A percentile compares a stretch with the other conserved stretches of the same genome.
phyloP scores from a whole-genome alignment of 306 rosid genomes.

The Begonia peltatifolia region DNA sequence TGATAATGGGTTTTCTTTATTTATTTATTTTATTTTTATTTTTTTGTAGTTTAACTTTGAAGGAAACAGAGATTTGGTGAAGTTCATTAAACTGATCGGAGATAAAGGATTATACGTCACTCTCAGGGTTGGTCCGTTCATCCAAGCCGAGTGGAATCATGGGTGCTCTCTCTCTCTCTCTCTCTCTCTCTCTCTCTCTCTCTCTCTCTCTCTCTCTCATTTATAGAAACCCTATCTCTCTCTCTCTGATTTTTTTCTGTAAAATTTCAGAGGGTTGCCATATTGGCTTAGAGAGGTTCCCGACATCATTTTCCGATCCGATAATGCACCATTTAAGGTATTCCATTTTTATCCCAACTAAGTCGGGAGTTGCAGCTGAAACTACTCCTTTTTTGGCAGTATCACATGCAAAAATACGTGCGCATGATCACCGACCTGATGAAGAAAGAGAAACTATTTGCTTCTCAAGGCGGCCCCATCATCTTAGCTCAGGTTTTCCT shows the following conservation, averaged over 20 bases:
- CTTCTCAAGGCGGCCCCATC: slow-evolving; percentile 87
- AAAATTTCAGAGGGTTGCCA: slow-evolving; percentile 67
- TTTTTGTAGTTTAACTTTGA: slow-evolving; percentile 34
- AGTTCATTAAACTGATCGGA: slow-evolving; percentile 39
- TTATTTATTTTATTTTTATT: slow-evolving; percentile 1
- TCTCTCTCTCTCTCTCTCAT: neutral
- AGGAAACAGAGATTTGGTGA: slow-evolving; percentile 58
- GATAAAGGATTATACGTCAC: slow-evolving; percentile 44
- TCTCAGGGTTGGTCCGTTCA: slow-evolving; percentile 80
- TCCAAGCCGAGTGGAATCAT: slow-evolving; percentile 97
- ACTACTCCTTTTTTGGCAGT: slow-evolving; percentile 15
- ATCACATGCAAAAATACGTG: slow-evolving; percentile 46
- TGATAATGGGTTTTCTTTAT: neutral
- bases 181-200: neutral
- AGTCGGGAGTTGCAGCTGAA: too few species aligned
- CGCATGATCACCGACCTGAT: slow-evolving; percentile 28
- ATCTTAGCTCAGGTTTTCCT: slow-evolving; percentile 61
- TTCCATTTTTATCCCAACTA: neutral
- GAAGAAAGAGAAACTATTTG: slow-evolving; percentile 56
- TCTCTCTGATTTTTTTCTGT: slow-evolving; percentile 2
- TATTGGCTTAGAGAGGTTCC: slow-evolving; percentile 85
- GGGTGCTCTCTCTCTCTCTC: slow-evolving; percentile 28
- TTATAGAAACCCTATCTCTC: neutral
- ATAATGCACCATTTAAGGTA: slow-evolving; percentile 68
- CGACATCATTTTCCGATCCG: slow-evolving; percentile 42